Conservation (phyloP, 352 stramenopile genomes). For the Phytophthora boehmeriae region DNA sequence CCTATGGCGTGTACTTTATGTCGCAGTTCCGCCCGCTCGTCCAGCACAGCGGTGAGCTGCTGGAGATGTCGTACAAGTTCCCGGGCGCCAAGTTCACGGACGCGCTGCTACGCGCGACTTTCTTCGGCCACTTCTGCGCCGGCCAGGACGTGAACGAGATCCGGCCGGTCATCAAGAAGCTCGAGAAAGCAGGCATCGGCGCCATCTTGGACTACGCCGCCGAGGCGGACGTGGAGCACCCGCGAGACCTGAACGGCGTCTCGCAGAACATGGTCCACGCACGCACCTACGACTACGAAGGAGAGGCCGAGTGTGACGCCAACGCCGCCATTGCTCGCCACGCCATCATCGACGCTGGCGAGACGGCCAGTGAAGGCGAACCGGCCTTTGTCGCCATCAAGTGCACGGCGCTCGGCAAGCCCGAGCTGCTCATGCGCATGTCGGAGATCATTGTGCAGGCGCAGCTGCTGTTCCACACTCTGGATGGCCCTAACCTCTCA, state of each 20-base stretch:
- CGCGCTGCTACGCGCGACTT: slow-evolving; percentile 90
- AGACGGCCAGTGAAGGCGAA: slow-evolving; percentile 43
- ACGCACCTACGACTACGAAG: slow-evolving; percentile 96
- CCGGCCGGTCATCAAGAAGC: slow-evolving; percentile 74
- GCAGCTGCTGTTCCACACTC: slow-evolving; percentile 91
- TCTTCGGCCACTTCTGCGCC: slow-evolving; percentile 98
- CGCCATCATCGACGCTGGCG: slow-evolving; percentile 78
- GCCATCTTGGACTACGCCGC: slow-evolving; percentile 98
- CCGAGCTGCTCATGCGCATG: slow-evolving; percentile 95
- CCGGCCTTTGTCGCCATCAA: slow-evolving; percentile 97
- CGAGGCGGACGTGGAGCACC: slow-evolving; percentile 90
- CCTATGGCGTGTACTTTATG: slow-evolving; percentile 86
- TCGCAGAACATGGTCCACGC: slow-evolving; percentile 85
- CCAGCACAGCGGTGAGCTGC: slow-evolving; percentile 84
- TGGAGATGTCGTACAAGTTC: slow-evolving; percentile 86
- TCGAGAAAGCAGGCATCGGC: slow-evolving; percentile 87
- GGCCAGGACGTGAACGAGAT: slow-evolving; percentile 91
- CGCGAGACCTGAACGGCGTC: slow-evolving; percentile 77
- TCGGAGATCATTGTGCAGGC: slow-evolving; percentile 93
- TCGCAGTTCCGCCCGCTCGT: slow-evolving; percentile 91
- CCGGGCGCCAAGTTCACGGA: slow-evolving; percentile 88
- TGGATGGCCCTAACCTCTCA: slow-evolving; percentile 88
- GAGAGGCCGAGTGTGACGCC: slow-evolving; percentile 92
- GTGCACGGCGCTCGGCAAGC: slow-evolving; percentile 96
- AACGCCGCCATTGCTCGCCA: slow-evolving; percentile 89